These are phyloP conservation scores for Cudoniella acicularis DNA, from an alignment of 495 filamentous ascomycete species.

Conservation along the genomic window DNA sequence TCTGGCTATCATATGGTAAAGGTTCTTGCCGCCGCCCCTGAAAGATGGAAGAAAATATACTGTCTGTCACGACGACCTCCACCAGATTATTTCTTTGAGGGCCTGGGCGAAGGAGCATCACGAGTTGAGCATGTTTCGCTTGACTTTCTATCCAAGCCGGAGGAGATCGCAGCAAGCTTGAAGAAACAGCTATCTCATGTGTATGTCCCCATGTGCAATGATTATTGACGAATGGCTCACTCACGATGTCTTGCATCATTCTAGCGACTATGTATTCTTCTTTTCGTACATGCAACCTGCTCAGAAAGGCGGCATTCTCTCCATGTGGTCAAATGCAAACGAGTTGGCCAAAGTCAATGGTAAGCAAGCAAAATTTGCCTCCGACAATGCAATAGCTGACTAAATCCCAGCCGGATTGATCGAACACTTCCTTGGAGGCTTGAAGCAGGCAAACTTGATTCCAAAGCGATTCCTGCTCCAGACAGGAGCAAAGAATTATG, in stretches of 20 bases:
- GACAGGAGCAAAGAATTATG: slow-evolving; percentile 50
- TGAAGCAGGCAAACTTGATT: slow-evolving; percentile 35
- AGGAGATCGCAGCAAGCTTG: slow-evolving; percentile 31
- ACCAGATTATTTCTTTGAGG: slow-evolving; percentile 35
- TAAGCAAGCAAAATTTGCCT: slow-evolving; percentile 15
- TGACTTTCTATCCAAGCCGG: slow-evolving; percentile 42
- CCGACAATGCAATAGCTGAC: not conserved
- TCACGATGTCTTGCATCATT: slow-evolving; percentile 43
- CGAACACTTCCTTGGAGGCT: too few species aligned
- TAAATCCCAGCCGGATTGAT: slow-evolving; percentile 53
- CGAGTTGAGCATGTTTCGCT: slow-evolving; percentile 35
- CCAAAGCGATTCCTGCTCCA: slow-evolving; percentile 50
- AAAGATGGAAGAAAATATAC: slow-evolving; percentile 50
- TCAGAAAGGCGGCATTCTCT: slow-evolving; percentile 34
- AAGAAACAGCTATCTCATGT: too few species aligned
- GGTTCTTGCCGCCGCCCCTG: slow-evolving; percentile 34
- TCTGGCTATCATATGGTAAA: slow-evolving; percentile 45
- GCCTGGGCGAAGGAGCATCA: slow-evolving; percentile 32
- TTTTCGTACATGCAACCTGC: slow-evolving; percentile 48
- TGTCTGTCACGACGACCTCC: slow-evolving; percentile 43
- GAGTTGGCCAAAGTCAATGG: slow-evolving; percentile 40
- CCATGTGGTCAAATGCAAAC: slow-evolving; percentile 44
- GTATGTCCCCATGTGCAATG: not conserved
- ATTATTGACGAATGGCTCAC: slow-evolving; percentile 25
- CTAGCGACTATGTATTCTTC: slow-evolving; percentile 52